Conservation (phyloP, 495 filamentous ascomycete genomes). For the Neurospora africana region DNA sequence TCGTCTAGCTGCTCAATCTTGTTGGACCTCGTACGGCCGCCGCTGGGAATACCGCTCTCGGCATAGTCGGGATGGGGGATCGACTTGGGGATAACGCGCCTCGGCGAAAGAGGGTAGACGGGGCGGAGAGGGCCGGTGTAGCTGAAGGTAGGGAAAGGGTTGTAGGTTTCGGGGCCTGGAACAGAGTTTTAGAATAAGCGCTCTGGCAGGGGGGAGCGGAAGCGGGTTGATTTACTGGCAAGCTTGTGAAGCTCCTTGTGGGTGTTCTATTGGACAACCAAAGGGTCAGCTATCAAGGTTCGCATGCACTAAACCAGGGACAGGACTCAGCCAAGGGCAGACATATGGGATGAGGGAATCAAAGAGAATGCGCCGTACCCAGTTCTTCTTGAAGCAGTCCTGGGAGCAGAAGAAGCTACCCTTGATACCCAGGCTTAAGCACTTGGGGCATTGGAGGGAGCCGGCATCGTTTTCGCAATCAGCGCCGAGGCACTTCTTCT, state of each 20-base stretch:
- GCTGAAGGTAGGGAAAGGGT: conserved; percentile 79
- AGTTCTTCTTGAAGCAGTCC: conserved; percentile 97
- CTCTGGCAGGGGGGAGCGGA: conserved; percentile 59
- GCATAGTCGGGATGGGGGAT: conserved; percentile 83
- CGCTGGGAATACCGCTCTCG: conserved; percentile 68
- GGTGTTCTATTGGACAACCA: conserved; percentile 42
- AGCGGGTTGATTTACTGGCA: conserved; percentile 60
- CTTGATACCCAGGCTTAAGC: conserved; percentile 71
- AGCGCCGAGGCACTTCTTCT: conserved; percentile 66
- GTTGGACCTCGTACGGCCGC: conserved; percentile 61
- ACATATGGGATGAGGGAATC: not conserved
- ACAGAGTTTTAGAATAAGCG: conserved; percentile 74
- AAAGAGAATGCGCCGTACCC: conserved; percentile 50
- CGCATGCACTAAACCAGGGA: not conserved
- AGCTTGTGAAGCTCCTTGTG: conserved; percentile 83
- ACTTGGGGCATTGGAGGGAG: conserved; percentile 84
- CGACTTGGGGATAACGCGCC: conserved; percentile 60
- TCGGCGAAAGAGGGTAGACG: conserved; percentile 77
- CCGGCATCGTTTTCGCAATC: conserved; percentile 80
- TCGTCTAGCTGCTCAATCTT: conserved; percentile 76
- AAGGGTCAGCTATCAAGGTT: conserved; percentile 3
- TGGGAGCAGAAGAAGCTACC: conserved; percentile 96
- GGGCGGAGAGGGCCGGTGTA: conserved; percentile 77
- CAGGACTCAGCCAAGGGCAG: not conserved
- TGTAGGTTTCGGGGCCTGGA: conserved; percentile 78